A percentile compares a stretch with the other conserved stretches of the same genome.
phyloP scores from a whole-genome alignment of 345 rosid genomes.

The Eucalyptus virginea region DNA sequence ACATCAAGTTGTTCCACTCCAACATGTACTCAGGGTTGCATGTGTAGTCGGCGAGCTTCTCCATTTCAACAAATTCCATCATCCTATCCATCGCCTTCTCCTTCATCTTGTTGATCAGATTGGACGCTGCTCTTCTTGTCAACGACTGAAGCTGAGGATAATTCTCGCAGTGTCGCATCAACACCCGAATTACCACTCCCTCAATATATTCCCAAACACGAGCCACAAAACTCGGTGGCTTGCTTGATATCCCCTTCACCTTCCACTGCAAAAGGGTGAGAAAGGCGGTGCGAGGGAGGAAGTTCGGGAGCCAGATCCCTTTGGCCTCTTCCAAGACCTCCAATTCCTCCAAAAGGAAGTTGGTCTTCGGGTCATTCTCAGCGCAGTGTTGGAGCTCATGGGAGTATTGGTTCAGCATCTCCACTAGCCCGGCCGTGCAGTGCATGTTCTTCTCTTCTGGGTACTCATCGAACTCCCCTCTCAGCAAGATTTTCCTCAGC shows the following conservation, averaged over 20 bases:
- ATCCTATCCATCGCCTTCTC: constrained; percentile 10
- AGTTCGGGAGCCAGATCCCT: constrained; percentile 12
- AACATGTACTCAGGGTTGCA: constrained; percentile 7
- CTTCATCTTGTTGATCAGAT: constrained; percentile 3
- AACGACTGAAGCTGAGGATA: constrained; percentile 1
- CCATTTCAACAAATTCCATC: constrained; percentile 13
- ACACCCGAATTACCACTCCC: neutral
- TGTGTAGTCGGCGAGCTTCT: constrained; percentile 20
- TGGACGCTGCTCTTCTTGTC: constrained; percentile 1
- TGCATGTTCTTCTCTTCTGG: constrained; percentile 10
- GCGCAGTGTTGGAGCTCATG: neutral
- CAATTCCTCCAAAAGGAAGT: constrained; percentile 10
- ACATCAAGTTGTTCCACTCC: constrained; percentile 9
- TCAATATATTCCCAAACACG: constrained; percentile 11
- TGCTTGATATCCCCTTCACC: neutral
- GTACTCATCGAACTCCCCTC: constrained; percentile 28
- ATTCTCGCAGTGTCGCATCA: neutral
- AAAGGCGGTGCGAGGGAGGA: constrained; percentile 7
- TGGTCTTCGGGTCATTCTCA: neutral
- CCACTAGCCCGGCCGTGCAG: constrained; percentile 2
- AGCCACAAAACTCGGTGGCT: neutral
- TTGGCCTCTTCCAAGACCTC: constrained; percentile 4
- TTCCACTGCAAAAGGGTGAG: neutral
- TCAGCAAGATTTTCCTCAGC: constrained; percentile 12
- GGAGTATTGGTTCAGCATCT: neutral